phyloP scores from a whole-genome alignment of 306 rosid genomes.

The Ziziphus jujuba region DNA sequence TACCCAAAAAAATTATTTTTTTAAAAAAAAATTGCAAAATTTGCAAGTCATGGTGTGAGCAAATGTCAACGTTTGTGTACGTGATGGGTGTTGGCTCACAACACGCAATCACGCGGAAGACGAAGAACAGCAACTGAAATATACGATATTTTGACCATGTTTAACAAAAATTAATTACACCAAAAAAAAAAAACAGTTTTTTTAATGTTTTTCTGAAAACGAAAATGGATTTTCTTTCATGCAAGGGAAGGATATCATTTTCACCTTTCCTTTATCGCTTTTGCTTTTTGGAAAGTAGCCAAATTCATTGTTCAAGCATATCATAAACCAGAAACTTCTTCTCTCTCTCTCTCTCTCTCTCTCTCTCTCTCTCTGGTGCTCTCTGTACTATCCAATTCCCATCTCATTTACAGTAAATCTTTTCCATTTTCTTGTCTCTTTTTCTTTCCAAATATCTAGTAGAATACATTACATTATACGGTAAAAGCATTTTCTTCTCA shows the following conservation, averaged over 20 bases:
- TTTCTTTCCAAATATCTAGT: conserved; percentile 3
- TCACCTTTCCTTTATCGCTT: neutral
- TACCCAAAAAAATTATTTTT: too few relatives aligned
- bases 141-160: too few relatives aligned
- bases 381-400: neutral
- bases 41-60: too few relatives aligned
- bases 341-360: neutral
- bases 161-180: neutral
- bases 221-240: neutral
- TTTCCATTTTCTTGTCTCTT: neutral
- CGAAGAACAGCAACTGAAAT: too few relatives aligned
- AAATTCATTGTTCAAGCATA: neutral
- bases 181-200: neutral
- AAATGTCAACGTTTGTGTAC: too few relatives aligned
- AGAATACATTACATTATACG: neutral
- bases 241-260: neutral
- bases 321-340: conserved; percentile 52
- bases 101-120: too few relatives aligned
- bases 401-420: neutral
- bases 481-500: neutral
- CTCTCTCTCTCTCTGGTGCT: too few relatives aligned
- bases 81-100: too few relatives aligned
- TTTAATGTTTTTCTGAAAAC: too few relatives aligned
- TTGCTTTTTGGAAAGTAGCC: conserved; percentile 7
- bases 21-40: too few relatives aligned